Conservation (phyloP, 768 basidiomycete genomes). For the Suillus paluster region DNA sequence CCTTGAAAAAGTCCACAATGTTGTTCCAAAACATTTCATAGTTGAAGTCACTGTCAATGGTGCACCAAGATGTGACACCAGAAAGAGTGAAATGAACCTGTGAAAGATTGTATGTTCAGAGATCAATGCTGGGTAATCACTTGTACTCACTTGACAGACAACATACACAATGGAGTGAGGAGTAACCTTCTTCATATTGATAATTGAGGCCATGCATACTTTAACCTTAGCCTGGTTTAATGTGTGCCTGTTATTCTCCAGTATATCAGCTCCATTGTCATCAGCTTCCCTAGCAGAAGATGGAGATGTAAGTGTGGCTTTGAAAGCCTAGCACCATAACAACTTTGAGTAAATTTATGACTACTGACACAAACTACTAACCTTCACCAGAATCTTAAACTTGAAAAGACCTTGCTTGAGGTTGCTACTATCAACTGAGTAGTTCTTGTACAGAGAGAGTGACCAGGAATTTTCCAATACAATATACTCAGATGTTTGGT, state of each 20-base stretch:
- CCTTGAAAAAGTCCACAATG: no score
- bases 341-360: neutral
- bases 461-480: slow-evolving; percentile 19
- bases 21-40: no score
- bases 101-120: no score
- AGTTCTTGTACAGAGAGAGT: slow-evolving; percentile 15
- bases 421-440: neutral
- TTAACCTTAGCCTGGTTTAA: neutral
- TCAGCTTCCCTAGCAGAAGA: slow-evolving; percentile 8
- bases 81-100: no score
- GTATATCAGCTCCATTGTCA: slow-evolving; percentile 4
- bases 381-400: slow-evolving; percentile 16
- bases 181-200: no score
- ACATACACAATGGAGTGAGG: no score
- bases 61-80: no score
- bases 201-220: slow-evolving; percentile 5
- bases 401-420: slow-evolving; percentile 20
- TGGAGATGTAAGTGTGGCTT: slow-evolving; percentile 19
- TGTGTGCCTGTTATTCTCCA: neutral
- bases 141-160: no score
- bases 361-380: slow-evolving; percentile 7
- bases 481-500: slow-evolving; percentile 12
- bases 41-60: no score
- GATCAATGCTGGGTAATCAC: no score
- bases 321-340: slow-evolving; percentile 10